A percentile compares a stretch with the other conserved stretches of the same genome.
Conservation (phyloP, 257 asterid species). For the Anisodus tanguticus region DNA sequence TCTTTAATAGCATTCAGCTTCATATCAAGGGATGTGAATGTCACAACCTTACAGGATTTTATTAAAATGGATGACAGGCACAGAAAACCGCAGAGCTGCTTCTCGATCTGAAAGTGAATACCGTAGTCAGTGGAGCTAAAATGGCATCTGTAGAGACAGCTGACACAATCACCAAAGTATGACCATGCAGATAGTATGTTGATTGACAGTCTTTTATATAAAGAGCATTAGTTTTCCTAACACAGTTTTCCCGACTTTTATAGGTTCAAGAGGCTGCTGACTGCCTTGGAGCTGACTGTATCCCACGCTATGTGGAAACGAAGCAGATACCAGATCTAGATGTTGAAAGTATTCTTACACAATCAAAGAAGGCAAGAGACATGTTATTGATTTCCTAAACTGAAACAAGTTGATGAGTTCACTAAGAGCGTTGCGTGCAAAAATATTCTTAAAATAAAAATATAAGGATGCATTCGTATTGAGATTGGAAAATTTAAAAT, state of each 20-base stretch:
- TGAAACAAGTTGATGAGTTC: slow-evolving; percentile 10
- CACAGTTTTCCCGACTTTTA: slow-evolving; percentile 26
- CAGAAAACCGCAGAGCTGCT: slow-evolving; percentile 90
- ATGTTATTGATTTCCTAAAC: slow-evolving; percentile 14
- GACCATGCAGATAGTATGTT: slow-evolving; percentile 21
- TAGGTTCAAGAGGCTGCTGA: slow-evolving; percentile 98
- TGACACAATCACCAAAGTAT: slow-evolving; percentile 71
- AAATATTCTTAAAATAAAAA: slow-evolving; percentile 1
- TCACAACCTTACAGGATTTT: slow-evolving; percentile 20
- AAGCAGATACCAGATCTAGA: slow-evolving; percentile 63
- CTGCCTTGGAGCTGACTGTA: slow-evolving; percentile 83
- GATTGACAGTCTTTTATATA: not conserved
- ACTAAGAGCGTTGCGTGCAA: not conserved
- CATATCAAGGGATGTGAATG: not conserved
- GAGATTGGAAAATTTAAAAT: not conserved
- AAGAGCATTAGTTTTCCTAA: not conserved
- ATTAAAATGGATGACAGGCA: slow-evolving; percentile 56
- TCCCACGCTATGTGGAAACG: slow-evolving; percentile 70
- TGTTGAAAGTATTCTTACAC: slow-evolving; percentile 58
- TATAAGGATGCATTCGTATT: not conserved
- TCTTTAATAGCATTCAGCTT: not conserved
- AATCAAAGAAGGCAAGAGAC: slow-evolving; percentile 59
- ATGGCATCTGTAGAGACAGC: slow-evolving; percentile 80
- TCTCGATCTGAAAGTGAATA: slow-evolving; percentile 72
- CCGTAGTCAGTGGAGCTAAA: slow-evolving; percentile 66